These are phyloP conservation scores for Pochonia chlamydosporia DNA, from an alignment of 2,329 filamentous ascomycete genomes.

Conservation along the genomic window DNA sequence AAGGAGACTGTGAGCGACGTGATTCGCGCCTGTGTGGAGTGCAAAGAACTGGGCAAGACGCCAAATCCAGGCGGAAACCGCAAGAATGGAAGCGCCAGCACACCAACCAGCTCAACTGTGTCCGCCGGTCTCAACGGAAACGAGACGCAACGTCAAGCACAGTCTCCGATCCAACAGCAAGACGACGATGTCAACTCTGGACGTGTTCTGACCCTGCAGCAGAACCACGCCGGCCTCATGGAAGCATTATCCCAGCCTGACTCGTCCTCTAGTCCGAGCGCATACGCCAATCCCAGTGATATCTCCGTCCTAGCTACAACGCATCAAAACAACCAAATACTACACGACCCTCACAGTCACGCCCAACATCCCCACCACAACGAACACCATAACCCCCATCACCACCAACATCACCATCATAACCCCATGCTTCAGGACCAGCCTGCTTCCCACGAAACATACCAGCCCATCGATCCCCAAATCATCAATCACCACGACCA, in stretches of 20 bases:
- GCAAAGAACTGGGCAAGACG: conserved; percentile 71
- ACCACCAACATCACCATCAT: conserved; percentile 21
- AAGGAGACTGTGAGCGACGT: conserved; percentile 96
- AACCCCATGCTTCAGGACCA: conserved; percentile 28
- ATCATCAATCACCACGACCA: conserved; percentile 40
- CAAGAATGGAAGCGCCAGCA: conserved; percentile 10
- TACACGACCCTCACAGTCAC: conserved; percentile 18
- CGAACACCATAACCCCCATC: conserved; percentile 12
- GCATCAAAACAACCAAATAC: neutral
- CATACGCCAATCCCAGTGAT: conserved; percentile 43
- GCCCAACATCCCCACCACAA: conserved; percentile 4
- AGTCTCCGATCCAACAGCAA: neutral
- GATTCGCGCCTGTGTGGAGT: conserved; percentile 85
- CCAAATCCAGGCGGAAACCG: conserved; percentile 23
- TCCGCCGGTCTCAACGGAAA: neutral
- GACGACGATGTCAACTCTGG: conserved; percentile 11
- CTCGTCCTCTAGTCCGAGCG: conserved; percentile 22
- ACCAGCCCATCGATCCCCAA: conserved; percentile 55
- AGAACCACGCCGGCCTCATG: conserved; percentile 21
- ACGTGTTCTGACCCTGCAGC: conserved; percentile 24
- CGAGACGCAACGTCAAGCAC: neutral
- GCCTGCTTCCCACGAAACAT: conserved; percentile 22
- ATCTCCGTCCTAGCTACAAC: conserved; percentile 37
- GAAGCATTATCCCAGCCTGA: conserved; percentile 19
- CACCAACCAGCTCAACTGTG: neutral